Evolutionary conservation across 2,329 filamentous ascomycete genomes (phyloP).

Genomic region (Drechmeria coniospora): DNA sequence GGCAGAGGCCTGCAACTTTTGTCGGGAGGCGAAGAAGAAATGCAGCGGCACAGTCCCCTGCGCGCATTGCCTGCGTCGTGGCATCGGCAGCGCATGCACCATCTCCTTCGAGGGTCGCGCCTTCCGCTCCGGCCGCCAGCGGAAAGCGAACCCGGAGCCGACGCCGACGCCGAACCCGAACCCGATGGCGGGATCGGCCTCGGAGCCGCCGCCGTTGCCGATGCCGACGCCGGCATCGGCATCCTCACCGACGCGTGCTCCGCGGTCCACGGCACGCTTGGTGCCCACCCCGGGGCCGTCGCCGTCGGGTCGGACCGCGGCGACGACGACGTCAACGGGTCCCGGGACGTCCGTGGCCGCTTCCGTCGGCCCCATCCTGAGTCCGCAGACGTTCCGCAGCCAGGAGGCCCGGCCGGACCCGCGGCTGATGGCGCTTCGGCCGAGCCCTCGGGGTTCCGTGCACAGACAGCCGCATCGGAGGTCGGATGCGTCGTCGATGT

Average conservation of each 20-base stretch:
- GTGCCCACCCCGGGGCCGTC: no score
- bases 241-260: no score
- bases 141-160: conserved; percentile 1
- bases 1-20: conserved; percentile 30
- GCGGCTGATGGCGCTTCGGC: no score
- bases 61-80: conserved; percentile 27
- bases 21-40: conserved; percentile 33
- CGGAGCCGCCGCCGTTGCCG: no score
- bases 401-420: no score
- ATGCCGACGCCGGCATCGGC: no score
- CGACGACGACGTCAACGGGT: conserved; percentile 5
- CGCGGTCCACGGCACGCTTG: no score
- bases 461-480: background rate
- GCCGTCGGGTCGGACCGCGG: background rate
- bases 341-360: no score
- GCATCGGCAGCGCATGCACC: conserved; percentile 21
- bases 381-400: no score
- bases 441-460: background rate
- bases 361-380: no score
- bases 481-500: conserved; percentile 4
- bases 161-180: background rate
- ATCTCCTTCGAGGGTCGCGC: conserved; percentile 18
- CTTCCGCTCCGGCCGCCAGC: conserved; percentile 3
- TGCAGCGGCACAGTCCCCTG: conserved; percentile 34
- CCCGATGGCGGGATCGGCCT: no score